phyloP scores from a whole-genome alignment of 78 protist species.

The Mantamonas sphyraenae region DNA sequence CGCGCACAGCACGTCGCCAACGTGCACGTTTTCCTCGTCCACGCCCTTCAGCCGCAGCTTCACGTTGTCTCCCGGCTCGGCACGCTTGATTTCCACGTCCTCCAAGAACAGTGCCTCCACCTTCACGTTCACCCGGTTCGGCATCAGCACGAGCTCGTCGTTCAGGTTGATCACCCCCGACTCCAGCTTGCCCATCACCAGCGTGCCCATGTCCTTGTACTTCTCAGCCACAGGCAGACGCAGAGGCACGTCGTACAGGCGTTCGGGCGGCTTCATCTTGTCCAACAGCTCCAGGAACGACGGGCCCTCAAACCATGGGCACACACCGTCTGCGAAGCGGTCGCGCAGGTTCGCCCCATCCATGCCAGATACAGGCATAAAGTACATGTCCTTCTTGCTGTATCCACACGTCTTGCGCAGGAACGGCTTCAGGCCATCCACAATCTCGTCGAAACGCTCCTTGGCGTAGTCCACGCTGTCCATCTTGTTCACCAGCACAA shows the following conservation, averaged over 20 bases:
- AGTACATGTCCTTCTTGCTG: slow-evolving; percentile 1
- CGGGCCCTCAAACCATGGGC: slow-evolving; percentile 76
- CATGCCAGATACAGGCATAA: slow-evolving; percentile 87
- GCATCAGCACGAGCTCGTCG: slow-evolving; percentile 60
- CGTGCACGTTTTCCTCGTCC: slow-evolving; percentile 43
- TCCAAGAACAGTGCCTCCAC: slow-evolving; percentile 22
- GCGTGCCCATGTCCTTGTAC: slow-evolving; percentile 73
- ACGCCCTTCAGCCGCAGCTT: slow-evolving; percentile 55
- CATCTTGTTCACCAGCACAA: slow-evolving; percentile 95
- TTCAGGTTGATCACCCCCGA: slow-evolving; percentile 64
- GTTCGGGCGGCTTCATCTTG: slow-evolving; percentile 28
- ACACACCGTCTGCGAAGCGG: slow-evolving; percentile 22
- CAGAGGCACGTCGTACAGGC: slow-evolving; percentile 47
- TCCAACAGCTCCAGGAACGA: slow-evolving; percentile 74
- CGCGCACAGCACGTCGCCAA: slow-evolving; percentile 10
- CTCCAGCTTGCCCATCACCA: slow-evolving; percentile 83
- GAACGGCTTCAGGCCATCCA: too few species aligned
- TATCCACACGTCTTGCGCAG: too few species aligned
- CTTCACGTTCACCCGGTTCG: slow-evolving; percentile 47
- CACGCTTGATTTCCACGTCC: slow-evolving; percentile 45
- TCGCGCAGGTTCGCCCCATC: slow-evolving; percentile 64
- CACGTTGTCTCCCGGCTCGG: slow-evolving; percentile 70
- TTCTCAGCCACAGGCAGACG: slow-evolving; percentile 76
- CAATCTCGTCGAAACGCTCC: too few species aligned
- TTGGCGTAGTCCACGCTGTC: slow-evolving; percentile 84